Evolutionary conservation across 257 asterid species (phyloP).

Genomic region (Parsonsia alboflavescens): DNA sequence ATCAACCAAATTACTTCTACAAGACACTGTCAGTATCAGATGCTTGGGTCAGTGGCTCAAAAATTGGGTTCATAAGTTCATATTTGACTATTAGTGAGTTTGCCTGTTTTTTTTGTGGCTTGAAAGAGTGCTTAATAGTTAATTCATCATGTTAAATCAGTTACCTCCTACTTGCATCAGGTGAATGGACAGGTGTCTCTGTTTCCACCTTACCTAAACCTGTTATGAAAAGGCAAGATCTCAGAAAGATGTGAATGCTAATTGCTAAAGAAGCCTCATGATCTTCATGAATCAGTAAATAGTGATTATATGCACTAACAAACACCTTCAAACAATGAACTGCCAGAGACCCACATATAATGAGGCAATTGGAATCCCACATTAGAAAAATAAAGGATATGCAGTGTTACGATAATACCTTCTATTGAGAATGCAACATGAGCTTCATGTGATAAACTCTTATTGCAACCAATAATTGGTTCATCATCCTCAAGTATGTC

Average conservation of each 20-base stretch:
- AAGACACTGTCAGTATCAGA: background rate
- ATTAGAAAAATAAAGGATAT: background rate
- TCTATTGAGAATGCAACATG: conserved; percentile 83
- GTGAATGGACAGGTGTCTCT: conserved; percentile 75
- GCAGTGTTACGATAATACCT: conserved; percentile 38
- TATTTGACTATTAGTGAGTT: background rate
- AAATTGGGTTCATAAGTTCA: background rate
- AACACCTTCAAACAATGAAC: background rate
- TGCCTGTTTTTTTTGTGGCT: conserved; percentile 1
- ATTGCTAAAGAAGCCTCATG: conserved; percentile 13
- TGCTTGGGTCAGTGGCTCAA: background rate
- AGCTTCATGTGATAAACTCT: conserved; percentile 43
- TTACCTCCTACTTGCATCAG: conserved; percentile 56
- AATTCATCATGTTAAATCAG: conserved; percentile 6
- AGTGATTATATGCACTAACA: background rate
- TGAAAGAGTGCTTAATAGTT: conserved; percentile 4
- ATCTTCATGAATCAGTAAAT: background rate
- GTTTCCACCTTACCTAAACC: conserved; percentile 78
- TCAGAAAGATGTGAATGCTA: conserved; percentile 19
- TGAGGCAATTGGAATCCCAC: background rate
- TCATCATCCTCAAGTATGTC: conserved; percentile 72
- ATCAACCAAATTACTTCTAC: background rate
- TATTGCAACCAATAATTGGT: conserved; percentile 28
- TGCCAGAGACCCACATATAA: background rate
- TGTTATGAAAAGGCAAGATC: conserved; percentile 26